Base-by-base conservation (phyloP, 202 grass and related monocot genomes). In the Hordeum pubiflorum region DNA sequence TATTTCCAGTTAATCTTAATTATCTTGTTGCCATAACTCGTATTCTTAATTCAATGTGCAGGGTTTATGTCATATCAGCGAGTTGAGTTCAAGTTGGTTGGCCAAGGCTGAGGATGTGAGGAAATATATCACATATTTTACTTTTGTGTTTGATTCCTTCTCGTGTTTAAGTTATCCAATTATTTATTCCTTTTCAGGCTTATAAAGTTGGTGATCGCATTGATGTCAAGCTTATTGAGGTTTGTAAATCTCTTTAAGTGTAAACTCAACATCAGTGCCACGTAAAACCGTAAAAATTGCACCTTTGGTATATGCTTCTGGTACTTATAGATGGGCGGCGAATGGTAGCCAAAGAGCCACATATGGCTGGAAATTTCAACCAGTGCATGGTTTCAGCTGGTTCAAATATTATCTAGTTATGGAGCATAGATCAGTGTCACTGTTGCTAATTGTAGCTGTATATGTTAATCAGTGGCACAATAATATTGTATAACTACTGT, bases 161-260 rank as follows among this genome's bases (percentile, higher is more conserved):
- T 72, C 29, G n/a, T 40, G 23, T 69, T 76, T 44, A 72, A 63
- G 11, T 85, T 65, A 82, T 76, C 58, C 57, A 13, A 40, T 78
- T 31, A 7, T 7, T 10, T 93, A 48, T 23, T 43, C 82, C 77
- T 76, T 80, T 85, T 7, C 85, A 98, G 95, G 72, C 88, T 69
- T 84, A 91, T 63, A 98, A 98, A 84, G 88, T 94, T 0, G 92
- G 95, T 62, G 95, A 98, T 56, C 89, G 68, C 14, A 94, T 98
- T 80, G 95, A 98, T 58, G 95, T 98, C 61, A 98, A 94, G 80
- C 87, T 98, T 68, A 94, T 93, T 77, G 95, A 98, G 95, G 95
- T 98, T 84, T 32, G 77, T 87, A 58, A 1, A 33, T 84, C 68
- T 69, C 78, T 57, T 73, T 82, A 48, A 36, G 80, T 57, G 57